Evolutionary conservation across 2,329 filamentous ascomycete species (phyloP).

Genomic region (Pseudogymnoascus sp.): DNA sequence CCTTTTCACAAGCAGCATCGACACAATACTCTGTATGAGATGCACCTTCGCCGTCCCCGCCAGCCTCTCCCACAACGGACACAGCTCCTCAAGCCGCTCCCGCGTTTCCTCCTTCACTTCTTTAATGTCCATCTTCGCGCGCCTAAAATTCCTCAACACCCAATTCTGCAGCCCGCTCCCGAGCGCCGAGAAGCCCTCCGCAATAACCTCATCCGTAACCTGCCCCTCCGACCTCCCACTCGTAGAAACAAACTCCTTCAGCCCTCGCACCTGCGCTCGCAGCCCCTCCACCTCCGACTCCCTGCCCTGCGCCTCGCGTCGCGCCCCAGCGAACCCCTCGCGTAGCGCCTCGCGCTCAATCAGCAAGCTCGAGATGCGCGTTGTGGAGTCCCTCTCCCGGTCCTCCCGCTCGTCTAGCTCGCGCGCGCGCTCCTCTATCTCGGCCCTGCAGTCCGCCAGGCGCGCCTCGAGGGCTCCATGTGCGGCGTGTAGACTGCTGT

Average conservation of each 20-base stretch:
- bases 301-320: conserved; percentile 40
- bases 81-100: conserved; percentile 41
- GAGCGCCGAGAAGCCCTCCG: conserved; percentile 53
- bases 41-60: conserved; percentile 51
- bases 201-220: conserved; percentile 60
- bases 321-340: conserved; percentile 43
- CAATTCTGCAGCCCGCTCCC: conserved; percentile 68
- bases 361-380: conserved; percentile 24
- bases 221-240: conserved; percentile 57
- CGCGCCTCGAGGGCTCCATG: conserved; percentile 46
- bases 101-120: conserved; percentile 37
- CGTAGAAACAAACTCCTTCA: conserved; percentile 67
- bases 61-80: conserved; percentile 53
- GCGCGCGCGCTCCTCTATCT: conserved; percentile 45
- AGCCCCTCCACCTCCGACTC: conserved; percentile 53
- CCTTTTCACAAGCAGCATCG: conserved; percentile 52
- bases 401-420: conserved; percentile 38
- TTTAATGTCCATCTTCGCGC: conserved; percentile 49
- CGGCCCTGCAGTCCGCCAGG: conserved; percentile 44
- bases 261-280: conserved; percentile 54
- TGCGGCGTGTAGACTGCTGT: conserved; percentile 40
- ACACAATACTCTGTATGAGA: conserved; percentile 57
- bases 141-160: conserved; percentile 64
- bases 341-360: conserved; percentile 36
- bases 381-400: conserved; percentile 27